A percentile compares a stretch with the other conserved stretches of the same genome.
phyloP scores from a whole-genome alignment of 805 yeast genomes.

The Sporopachydermia lactativora region DNA sequence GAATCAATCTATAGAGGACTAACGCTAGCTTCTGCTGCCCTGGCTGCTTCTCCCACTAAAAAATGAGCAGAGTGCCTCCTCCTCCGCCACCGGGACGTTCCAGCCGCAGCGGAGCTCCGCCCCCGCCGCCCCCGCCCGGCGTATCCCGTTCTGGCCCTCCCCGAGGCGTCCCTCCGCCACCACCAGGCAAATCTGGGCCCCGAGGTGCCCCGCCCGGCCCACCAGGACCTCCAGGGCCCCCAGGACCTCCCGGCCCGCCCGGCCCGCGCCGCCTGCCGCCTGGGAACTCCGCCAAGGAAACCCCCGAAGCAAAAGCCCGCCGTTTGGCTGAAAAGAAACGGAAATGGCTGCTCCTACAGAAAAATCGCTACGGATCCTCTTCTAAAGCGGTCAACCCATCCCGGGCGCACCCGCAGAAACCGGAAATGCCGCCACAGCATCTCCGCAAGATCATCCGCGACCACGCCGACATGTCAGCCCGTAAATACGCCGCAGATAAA shows the following conservation, averaged over 20 bases:
- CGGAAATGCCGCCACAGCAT: constrained; percentile 91
- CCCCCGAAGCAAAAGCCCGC: constrained; percentile 12
- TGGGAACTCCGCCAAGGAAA: constrained; percentile 10
- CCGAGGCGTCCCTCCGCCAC: constrained; percentile 11
- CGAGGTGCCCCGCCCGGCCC: constrained; percentile 20
- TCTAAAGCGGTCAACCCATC: constrained; percentile 22
- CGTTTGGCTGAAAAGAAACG: constrained; percentile 29
- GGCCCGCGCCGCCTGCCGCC: constrained; percentile 9
- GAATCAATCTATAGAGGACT: no score
- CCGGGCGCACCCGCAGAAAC: constrained; percentile 43
- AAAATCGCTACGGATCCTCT: constrained; percentile 32
- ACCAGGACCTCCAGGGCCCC: constrained; percentile 9
- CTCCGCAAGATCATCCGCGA: constrained; percentile 68
- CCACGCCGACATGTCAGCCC: constrained; percentile 76
- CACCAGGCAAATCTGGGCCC: constrained; percentile 17
- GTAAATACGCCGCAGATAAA: constrained; percentile 70
- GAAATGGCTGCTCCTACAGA: constrained; percentile 54
- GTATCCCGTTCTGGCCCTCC: no score
- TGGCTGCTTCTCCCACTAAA: constrained; percentile 25
- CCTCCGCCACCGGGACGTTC: constrained; percentile 21
- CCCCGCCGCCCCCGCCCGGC: constrained; percentile 20
- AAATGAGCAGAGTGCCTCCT: constrained; percentile 10
- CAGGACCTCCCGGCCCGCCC: constrained; percentile 11
- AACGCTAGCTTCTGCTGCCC: no score
- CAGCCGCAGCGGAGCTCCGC: no score